Evolutionary conservation across 257 asterid species (phyloP).

Genomic region (Jacaranda copaia): DNA sequence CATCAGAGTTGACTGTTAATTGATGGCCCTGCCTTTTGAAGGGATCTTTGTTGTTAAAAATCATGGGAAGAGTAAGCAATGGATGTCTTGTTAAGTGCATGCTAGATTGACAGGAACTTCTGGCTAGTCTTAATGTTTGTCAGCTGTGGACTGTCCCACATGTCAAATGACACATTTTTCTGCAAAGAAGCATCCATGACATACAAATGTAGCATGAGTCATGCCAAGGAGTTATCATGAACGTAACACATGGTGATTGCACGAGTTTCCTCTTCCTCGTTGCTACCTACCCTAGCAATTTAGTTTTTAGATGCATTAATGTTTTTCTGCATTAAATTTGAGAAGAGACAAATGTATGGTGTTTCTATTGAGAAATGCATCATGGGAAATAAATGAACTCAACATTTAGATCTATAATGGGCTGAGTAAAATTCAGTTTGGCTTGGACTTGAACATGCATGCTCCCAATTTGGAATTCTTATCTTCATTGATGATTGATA

Average conservation of each 20-base stretch:
- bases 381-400: too few species aligned
- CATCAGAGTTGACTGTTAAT: not conserved
- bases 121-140: conserved; percentile 7
- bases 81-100: conserved; percentile 3
- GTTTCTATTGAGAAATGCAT: not conserved
- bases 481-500: not conserved
- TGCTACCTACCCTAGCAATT: not conserved
- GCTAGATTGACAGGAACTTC: conserved; percentile 12
- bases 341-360: not conserved
- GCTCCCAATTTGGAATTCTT: not conserved
- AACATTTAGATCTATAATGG: not conserved
- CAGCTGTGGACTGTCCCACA: conserved; percentile 1
- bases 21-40: not conserved
- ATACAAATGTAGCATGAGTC: conserved; percentile 7
- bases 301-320: not conserved
- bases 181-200: conserved; percentile 3
- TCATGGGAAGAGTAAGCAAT: conserved; percentile 5
- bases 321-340: not conserved
- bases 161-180: not conserved
- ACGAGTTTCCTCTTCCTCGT: not conserved
- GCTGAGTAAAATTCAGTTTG: not conserved
- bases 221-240: not conserved
- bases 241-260: not conserved
- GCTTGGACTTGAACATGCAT: not conserved
- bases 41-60: not conserved